Percentiles rank a stretch among this genome's conserved stretches.
Evolutionary conservation across 163 green algal species (phyloP).

Genomic region (Chloroidium sp.): DNA sequence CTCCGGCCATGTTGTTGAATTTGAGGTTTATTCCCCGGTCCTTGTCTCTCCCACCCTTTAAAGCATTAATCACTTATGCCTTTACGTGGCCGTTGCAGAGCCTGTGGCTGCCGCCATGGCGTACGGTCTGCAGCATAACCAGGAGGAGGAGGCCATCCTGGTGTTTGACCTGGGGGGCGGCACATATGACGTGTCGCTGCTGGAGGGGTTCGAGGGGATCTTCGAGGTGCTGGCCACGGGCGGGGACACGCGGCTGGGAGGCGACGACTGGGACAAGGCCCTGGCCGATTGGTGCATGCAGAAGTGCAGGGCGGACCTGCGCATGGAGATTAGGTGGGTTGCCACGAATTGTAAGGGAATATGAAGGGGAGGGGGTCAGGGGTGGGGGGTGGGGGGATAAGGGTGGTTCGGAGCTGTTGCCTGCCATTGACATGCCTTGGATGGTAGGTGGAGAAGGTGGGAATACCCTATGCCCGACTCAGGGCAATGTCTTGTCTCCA

Average conservation of each 20-base stretch:
- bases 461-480: too few relatives aligned
- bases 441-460: too few relatives aligned
- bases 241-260: slow-evolving; percentile 70
- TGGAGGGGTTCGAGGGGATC: slow-evolving; percentile 49
- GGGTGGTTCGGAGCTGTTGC: too few relatives aligned
- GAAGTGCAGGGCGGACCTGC: neutral
- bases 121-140: slow-evolving; percentile 53
- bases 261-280: slow-evolving; percentile 65
- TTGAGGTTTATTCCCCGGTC: neutral
- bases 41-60: neutral
- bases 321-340: too few relatives aligned
- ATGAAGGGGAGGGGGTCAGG: too few relatives aligned
- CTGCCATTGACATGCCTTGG: too few relatives aligned
- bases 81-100: slow-evolving; percentile 30
- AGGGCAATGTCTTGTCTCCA: too few relatives aligned
- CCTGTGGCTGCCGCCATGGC: slow-evolving; percentile 75
- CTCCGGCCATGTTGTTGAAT: neutral
- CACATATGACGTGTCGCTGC: slow-evolving; percentile 68
- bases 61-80: neutral
- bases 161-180: slow-evolving; percentile 82
- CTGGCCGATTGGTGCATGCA: slow-evolving; percentile 24
- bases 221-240: slow-evolving; percentile 64
- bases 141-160: slow-evolving; percentile 44
- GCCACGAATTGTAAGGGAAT: too few relatives aligned
- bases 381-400: too few relatives aligned